Percentiles rank a stretch among this genome's conserved stretches.
Evolutionary conservation across 1,284 basidiomycete genomes (phyloP).

Genomic region (Exsudoporus floridanus): DNA sequence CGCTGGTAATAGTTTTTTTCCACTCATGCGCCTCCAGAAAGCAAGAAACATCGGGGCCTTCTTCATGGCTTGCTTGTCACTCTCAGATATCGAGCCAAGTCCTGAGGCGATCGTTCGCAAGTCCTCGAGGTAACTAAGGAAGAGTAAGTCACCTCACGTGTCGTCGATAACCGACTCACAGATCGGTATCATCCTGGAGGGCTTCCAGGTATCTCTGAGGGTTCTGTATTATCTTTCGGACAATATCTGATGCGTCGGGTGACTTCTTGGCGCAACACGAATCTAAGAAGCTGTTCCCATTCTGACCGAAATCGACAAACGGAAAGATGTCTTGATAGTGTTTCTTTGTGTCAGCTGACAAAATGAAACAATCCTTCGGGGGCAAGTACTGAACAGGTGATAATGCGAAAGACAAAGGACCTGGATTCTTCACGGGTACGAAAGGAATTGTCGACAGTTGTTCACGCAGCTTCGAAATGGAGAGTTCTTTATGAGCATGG

Average conservation of each 20-base stretch:
- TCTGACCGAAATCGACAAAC: conserved; percentile 22
- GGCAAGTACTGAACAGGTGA: not conserved
- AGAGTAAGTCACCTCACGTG: conserved; percentile 7
- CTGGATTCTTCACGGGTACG: conserved; percentile 10
- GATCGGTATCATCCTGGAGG: not conserved
- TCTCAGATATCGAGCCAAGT: conserved; percentile 14
- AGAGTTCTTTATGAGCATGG: conserved; percentile 3
- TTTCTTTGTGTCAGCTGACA: conserved; percentile 1
- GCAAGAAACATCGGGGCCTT: conserved; percentile 23
- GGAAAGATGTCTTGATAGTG: conserved; percentile 22
- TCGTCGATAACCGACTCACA: conserved; percentile 6
- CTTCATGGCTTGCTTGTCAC: conserved; percentile 15
- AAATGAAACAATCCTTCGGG: conserved; percentile 29
- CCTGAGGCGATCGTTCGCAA: conserved; percentile 20
- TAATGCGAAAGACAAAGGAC: not conserved
- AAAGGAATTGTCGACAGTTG: conserved; percentile 13
- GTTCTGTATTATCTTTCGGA: conserved; percentile 16
- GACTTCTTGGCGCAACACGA: conserved; percentile 24
- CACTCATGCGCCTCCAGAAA: not conserved
- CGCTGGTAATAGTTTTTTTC: conserved; percentile 8
- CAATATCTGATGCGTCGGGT: conserved; percentile 24
- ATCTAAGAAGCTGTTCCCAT: conserved; percentile 25
- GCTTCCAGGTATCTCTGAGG: conserved; percentile 19
- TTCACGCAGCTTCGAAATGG: conserved; percentile 3
- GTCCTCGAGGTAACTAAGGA: conserved; percentile 24